Percentiles rank a stretch among this genome's conserved stretches.
Conservation (phyloP, 2,329 filamentous ascomycete genomes). For the Sphaerulina musiva region DNA sequence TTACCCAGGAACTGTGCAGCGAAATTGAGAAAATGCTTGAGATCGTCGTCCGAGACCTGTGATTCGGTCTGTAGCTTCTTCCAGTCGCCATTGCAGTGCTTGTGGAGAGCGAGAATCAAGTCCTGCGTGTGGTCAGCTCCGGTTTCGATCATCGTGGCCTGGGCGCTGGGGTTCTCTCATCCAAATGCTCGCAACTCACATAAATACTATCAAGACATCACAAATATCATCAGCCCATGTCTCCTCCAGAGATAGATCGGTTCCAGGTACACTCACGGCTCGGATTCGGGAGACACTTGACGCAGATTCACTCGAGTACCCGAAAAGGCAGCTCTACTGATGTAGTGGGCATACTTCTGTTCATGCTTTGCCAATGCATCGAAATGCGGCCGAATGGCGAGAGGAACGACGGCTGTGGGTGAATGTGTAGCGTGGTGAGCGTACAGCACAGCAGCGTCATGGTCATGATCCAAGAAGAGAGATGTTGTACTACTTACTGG, state of each 20-base stretch:
- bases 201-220: not conserved
- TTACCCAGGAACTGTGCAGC: constrained; percentile 49
- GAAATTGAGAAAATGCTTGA: constrained; percentile 39
- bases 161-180: too few relatives aligned
- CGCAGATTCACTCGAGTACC: constrained; percentile 49
- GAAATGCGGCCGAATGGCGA: constrained; percentile 91
- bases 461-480: too few relatives aligned
- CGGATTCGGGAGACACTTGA: constrained; percentile 48
- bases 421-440: too few relatives aligned
- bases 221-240: not conserved
- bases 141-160: not conserved
- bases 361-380: constrained; percentile 56
- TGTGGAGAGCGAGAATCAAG: constrained; percentile 48
- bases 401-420: constrained; percentile 58
- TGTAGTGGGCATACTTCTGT: constrained; percentile 84
- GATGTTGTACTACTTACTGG: constrained; percentile 38
- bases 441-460: too few relatives aligned
- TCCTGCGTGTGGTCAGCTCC: constrained; percentile 41
- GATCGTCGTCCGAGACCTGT: constrained; percentile 37
- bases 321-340: constrained; percentile 55
- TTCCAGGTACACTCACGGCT: constrained; percentile 21
- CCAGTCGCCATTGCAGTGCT: constrained; percentile 44
- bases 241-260: not conserved
- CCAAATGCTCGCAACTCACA: not conserved
- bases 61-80: constrained; percentile 39